phyloP scores from a whole-genome alignment of 2,329 filamentous ascomycete species.

The Hypoxylon sp. region DNA sequence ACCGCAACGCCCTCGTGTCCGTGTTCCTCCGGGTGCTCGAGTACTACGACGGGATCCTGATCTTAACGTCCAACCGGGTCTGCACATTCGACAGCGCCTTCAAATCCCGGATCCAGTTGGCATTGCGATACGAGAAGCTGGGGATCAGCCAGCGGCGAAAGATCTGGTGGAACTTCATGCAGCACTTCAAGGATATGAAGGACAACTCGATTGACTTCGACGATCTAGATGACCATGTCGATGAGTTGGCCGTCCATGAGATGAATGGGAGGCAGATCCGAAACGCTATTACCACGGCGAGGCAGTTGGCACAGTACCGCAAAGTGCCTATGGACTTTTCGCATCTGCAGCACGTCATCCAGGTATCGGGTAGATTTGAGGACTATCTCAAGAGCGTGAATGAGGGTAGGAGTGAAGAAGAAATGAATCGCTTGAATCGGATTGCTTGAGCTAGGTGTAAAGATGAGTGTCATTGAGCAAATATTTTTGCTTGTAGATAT shows the following conservation, averaged over 20 bases:
- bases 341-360: neutral
- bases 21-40: constrained; percentile 58
- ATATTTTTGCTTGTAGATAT: neutral
- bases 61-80: constrained; percentile 59
- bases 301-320: constrained; percentile 33
- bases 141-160: constrained; percentile 19
- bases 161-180: constrained; percentile 44
- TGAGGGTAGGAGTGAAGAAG: neutral
- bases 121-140: constrained; percentile 45
- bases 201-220: constrained; percentile 32
- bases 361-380: neutral
- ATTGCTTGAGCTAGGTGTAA: neutral
- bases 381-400: neutral
- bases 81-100: constrained; percentile 48
- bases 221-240: constrained; percentile 39
- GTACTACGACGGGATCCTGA: constrained; percentile 60
- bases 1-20: constrained; percentile 46
- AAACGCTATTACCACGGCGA: constrained; percentile 53
- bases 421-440: neutral
- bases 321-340: neutral
- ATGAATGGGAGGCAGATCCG: constrained; percentile 62
- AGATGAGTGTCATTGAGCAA: neutral
- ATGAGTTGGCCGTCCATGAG: constrained; percentile 54
- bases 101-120: constrained; percentile 44
- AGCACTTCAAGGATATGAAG: no score